A percentile compares a stretch with the other conserved stretches of the same genome.
Evolutionary conservation across 352 stramenopile species (phyloP).

Genomic region (Phytophthora fragariaefolia): DNA sequence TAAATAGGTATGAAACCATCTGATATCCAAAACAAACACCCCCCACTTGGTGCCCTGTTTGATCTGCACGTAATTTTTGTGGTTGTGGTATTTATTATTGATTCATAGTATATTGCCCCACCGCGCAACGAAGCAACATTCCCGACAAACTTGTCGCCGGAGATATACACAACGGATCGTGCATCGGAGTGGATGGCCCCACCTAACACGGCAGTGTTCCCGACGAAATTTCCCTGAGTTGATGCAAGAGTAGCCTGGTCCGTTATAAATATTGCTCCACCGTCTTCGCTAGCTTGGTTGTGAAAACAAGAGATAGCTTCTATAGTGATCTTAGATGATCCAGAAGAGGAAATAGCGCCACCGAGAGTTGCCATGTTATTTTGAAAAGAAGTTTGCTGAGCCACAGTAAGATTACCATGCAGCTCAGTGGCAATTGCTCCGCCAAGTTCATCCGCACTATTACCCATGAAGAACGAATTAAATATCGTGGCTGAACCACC

Average conservation of each 20-base stretch:
- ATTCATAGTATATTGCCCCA: slow-evolving; percentile 58
- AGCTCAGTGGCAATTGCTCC: slow-evolving; percentile 45
- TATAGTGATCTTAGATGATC: slow-evolving; percentile 23
- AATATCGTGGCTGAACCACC: slow-evolving; percentile 29
- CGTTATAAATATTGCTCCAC: slow-evolving; percentile 45
- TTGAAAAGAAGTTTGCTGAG: slow-evolving; percentile 31
- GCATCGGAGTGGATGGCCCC: slow-evolving; percentile 49
- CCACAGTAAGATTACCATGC: slow-evolving; percentile 29
- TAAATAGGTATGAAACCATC: slow-evolving; percentile 27
- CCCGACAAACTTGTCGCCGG: slow-evolving; percentile 25
- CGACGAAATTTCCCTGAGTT: slow-evolving; percentile 19
- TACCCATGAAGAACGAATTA: slow-evolving; percentile 43
- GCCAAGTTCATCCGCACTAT: slow-evolving; percentile 53
- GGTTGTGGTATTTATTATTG: slow-evolving; percentile 31
- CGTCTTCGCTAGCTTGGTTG: slow-evolving; percentile 34
- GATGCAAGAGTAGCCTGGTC: slow-evolving; percentile 36
- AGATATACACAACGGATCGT: slow-evolving; percentile 20
- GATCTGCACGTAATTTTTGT: slow-evolving; percentile 33
- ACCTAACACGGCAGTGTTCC: slow-evolving; percentile 44
- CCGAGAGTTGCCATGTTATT: slow-evolving; percentile 46
- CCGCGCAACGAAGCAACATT: slow-evolving; percentile 52
- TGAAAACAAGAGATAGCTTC: slow-evolving; percentile 15
- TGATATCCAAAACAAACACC: slow-evolving; percentile 72
- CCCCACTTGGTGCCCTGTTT: slow-evolving; percentile 59
- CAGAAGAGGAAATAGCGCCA: slow-evolving; percentile 34